Conservation (phyloP, 2,329 filamentous ascomycete genomes). For the Cercospora sp. region DNA sequence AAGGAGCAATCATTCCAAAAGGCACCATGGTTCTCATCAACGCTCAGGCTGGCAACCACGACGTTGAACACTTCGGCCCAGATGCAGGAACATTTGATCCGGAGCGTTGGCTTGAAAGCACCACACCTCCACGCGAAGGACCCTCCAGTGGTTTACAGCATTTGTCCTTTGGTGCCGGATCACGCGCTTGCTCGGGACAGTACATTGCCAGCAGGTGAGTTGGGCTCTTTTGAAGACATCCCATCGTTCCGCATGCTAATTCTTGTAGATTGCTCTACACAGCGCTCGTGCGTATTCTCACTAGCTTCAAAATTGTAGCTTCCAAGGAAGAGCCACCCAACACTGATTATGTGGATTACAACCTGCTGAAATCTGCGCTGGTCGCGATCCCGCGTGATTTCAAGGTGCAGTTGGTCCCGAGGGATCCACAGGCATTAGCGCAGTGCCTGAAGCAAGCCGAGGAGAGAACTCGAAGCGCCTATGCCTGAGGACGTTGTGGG, state of each 20-base stretch:
- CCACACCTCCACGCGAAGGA: constrained; percentile 41
- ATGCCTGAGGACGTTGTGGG: background rate
- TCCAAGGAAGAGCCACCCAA: constrained; percentile 55
- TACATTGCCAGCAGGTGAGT: constrained; percentile 48
- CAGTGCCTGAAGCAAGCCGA: constrained; percentile 49
- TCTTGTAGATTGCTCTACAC: constrained; percentile 49
- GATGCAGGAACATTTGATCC: constrained; percentile 52
- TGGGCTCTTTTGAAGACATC: background rate
- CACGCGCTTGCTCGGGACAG: constrained; percentile 55
- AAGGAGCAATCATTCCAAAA: constrained; percentile 53
- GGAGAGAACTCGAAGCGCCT: constrained; percentile 42
- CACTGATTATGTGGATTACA: constrained; percentile 64
- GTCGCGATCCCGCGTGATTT: constrained; percentile 62
- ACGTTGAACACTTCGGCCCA: constrained; percentile 53
- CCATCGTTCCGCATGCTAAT: constrained; percentile 9
- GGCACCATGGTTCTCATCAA: constrained; percentile 59
- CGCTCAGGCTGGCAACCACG: constrained; percentile 57
- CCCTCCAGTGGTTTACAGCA: constrained; percentile 41
- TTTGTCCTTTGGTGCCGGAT: constrained; percentile 56
- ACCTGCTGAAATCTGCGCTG: constrained; percentile 60
- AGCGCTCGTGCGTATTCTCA: constrained; percentile 53
- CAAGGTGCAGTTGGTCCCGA: constrained; percentile 57
- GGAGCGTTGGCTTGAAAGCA: constrained; percentile 50
- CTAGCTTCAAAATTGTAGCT: constrained; percentile 53
- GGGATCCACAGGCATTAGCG: constrained; percentile 45